Evolutionary conservation across 495 filamentous ascomycete species (phyloP), one percentile per base, ranked within the genome.

Genomic region (Apiosordaria backusii): DNA sequence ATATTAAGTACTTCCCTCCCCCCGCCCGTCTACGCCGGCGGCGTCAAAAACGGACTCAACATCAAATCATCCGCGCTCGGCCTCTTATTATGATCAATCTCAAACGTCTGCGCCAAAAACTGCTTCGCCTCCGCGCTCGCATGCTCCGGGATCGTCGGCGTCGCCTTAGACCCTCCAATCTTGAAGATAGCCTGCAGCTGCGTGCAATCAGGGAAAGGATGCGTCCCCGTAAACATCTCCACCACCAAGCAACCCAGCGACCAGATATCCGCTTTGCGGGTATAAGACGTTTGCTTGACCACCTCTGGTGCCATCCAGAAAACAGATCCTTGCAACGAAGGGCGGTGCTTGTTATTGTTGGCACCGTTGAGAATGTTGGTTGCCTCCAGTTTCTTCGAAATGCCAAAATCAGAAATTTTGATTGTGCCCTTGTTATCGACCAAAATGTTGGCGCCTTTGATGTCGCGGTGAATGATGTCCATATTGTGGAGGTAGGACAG

Each of bases 241-340:
- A 99, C 95, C 57, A 99, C 90, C 21, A 99, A 80, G 77, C 95
- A 99, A 23, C 95, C 95, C 40, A 99, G 83, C 63, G 92, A 96
- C 95, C 95, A 99, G 74, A 99, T 98, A 75, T 99, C 95, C n/a
- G 96, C 95, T 79, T 99, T 99, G 75, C 94, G 92, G 0, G 95
- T 98, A 76, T 99, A 97, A 0, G 92, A 91, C 1, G 94, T 97
- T 78, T 98, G 95, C 67, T 92, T 93, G 61, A 99, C 96, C 29
- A 99, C 95, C 78, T 99, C 95, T 26, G 95, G 95, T 2, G 95
- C 95, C 95, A 99, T 99, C 95, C 95, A 99, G 78, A 97, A 99
- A 57, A 99, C 95, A 63, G 92, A 97, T 27, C 95, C 95, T 72
- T 99, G 95, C 15, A 99, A 82, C 1, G 94, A 97, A 2, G 96